These are phyloP conservation scores for Nasturtium officinale DNA, from an alignment of 345 rosid species.

Conservation along the genomic window DNA sequence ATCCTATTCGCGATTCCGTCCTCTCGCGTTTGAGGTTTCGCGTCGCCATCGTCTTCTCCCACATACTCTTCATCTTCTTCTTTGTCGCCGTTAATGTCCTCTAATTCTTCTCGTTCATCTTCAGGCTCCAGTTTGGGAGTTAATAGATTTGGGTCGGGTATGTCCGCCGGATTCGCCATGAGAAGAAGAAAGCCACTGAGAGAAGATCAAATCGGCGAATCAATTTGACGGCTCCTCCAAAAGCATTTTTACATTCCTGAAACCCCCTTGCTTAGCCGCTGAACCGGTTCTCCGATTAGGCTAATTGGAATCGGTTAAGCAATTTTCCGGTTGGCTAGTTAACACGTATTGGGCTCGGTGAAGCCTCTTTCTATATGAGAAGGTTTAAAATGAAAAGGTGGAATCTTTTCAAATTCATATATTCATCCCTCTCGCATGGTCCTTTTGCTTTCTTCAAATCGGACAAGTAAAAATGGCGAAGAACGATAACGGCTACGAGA, in stretches of 20 bases:
- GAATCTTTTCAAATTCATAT: conserved; percentile 37
- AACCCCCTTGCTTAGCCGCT: conserved; percentile 8
- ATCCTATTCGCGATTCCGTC: conserved; percentile 37
- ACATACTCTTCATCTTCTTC: conserved; percentile 45
- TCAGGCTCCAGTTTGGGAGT: conserved; percentile 15
- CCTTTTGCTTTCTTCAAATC: conserved; percentile 9
- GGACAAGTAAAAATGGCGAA: conserved; percentile 38
- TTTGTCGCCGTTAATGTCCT: conserved; percentile 31
- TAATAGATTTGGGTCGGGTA: conserved; percentile 38
- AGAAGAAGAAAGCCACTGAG: conserved; percentile 13
- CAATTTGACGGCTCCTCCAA: conserved; percentile 33
- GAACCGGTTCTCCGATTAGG: background rate
- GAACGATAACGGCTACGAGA: conserved; percentile 44
- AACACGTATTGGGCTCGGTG: background rate
- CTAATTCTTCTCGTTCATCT: conserved; percentile 30
- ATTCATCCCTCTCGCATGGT: conserved; percentile 1
- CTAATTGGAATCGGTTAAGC: conserved; percentile 3
- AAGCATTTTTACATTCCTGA: conserved; percentile 20
- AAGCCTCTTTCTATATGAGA: background rate
- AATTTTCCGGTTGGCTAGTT: background rate
- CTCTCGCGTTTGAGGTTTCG: conserved; percentile 38
- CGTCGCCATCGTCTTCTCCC: conserved; percentile 46
- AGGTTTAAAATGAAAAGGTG: background rate
- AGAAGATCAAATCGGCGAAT: conserved; percentile 34
- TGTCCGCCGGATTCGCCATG: conserved; percentile 46